Base-by-base conservation (phyloP, 768 basidiomycete species). In the Cystoderma amianthinum region DNA sequence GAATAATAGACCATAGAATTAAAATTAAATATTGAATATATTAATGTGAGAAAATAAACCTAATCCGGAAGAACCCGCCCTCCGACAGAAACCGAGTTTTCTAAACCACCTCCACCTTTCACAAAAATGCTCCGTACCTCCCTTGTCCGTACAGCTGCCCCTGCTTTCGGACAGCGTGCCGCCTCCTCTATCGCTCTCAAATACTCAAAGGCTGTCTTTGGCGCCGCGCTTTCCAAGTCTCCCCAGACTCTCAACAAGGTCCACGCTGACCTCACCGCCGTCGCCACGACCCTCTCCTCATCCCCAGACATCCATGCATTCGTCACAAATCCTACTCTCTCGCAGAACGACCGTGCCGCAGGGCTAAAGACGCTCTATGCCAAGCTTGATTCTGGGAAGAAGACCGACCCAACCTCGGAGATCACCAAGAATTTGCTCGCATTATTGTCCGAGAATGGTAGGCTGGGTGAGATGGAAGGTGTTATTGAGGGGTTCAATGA, bases 401-500 rank as follows among this genome's bases (percentile, higher is more conserved):
- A 78, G 75, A 89, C 86, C 71, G 83, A 82, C 43, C 61, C 76
- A n/a, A 62, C 85, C 38, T 85, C 85, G 36, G 86, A 90, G 44
- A 74, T 92, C 61, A 92, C 93, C 55, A 87, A 85, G 76, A 95
- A 97, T 69, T 76, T 99, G 52, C 81, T 99, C 59, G 61, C 63
- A 25, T 82, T 98, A 51, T 77, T 99, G 46, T 85, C 88, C 45
- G 88, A 95, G 64, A 99, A 99, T 62, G 93, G 93, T 44, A 76
- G 96, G 49, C 72, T 98, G 47, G 75, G 68, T 47, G 87, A 95
- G 72, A 80, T 87, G 13, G 68, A 78, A 52, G 83, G 82, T 45
- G 90, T 95, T 48, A 87, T 97, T 54, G 80, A 85, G 57, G 91
- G 88, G 46, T 97, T 97, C 70, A 83, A 88, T 52, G 82, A 84